These are phyloP conservation scores for Prosopis cineraria DNA, from an alignment of 306 rosid species.

Conservation along the genomic window DNA sequence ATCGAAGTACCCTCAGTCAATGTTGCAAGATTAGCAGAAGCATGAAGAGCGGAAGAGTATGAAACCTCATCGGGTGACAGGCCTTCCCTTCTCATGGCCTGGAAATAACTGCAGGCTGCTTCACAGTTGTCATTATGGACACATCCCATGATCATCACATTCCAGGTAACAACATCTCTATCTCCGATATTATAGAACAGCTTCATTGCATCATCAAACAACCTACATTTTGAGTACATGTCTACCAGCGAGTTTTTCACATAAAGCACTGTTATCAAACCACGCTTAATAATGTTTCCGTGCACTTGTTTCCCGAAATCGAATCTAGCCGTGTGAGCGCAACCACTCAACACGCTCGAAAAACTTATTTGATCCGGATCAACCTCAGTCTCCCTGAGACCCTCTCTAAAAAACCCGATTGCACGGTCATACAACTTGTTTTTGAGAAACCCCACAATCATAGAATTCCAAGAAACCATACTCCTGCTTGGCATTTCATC, in stretches of 20 bases:
- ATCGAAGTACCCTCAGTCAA: slow-evolving; percentile 52
- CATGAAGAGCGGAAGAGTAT: slow-evolving; percentile 56
- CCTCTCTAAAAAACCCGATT: slow-evolving; percentile 41
- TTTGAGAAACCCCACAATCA: slow-evolving; percentile 58
- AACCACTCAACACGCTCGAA: slow-evolving; percentile 60
- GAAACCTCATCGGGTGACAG: slow-evolving; percentile 58
- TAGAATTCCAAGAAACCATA: slow-evolving; percentile 59
- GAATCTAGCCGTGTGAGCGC: slow-evolving; percentile 45
- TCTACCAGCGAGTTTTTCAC: slow-evolving; percentile 60
- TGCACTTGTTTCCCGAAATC: slow-evolving; percentile 63
- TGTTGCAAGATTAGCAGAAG: slow-evolving; percentile 55
- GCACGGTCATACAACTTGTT: slow-evolving; percentile 46
- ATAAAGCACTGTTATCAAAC: slow-evolving; percentile 46
- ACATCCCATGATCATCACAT: slow-evolving; percentile 55
- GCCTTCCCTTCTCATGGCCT: slow-evolving; percentile 54
- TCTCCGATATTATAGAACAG: slow-evolving; percentile 49
- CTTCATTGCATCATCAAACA: slow-evolving; percentile 46
- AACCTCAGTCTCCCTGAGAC: slow-evolving; percentile 31
- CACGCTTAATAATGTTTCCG: slow-evolving; percentile 51
- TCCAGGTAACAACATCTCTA: slow-evolving; percentile 64
- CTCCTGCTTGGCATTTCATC: slow-evolving; percentile 59
- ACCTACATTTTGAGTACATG: slow-evolving; percentile 58
- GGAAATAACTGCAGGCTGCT: slow-evolving; percentile 53
- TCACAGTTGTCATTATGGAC: slow-evolving; percentile 44
- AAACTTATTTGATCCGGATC: slow-evolving; percentile 56